Evolutionary conservation across 164 flowering plant species (phyloP), one percentile per base, ranked within the genome.

Genomic region (Piper betle): DNA sequence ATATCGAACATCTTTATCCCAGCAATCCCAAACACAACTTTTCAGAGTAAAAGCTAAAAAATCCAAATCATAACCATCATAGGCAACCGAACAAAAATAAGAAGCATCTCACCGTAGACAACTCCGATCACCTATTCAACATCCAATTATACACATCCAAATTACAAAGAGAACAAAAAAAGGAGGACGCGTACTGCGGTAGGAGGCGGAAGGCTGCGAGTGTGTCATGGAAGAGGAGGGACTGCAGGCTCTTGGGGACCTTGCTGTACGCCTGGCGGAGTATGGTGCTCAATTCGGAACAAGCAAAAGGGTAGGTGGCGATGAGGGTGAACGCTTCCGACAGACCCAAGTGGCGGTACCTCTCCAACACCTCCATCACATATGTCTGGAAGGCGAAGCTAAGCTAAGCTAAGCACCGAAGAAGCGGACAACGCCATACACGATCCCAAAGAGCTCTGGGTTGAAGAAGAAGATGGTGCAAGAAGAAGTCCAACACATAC

Each of bases 141-240:
- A 18, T 52, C 54, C n/a, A 52, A 52, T 18, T 52, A 52, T 2
- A 16, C 54, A 52, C 54, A 13, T 52, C 9, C 54, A 3, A 16
- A 12, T 52, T 3, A 9, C 12, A 12, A 41, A 55, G 65, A 16
- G 52, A 58, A 3, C 37, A 9, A 48, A 11, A 33, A 62, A 56
- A n/a, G 6, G 50, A 55, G 57, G 43, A 61, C 17, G 50, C 63
- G 16, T n/a, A 69, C 80, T 67, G 42, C 38, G 98, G 87, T 64
- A 88, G 89, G 64, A 81, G 78, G 53, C 81, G 83, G 62, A 89
- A 85, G 63, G 96, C 93, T 41, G 78, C 10, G 66, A 92, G 78
- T 66, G 80, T 70, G 71, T 89, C 88, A 13, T 84, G 78, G 69
- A 85, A 81, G 73, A 92, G 64, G 63, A 79, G 65, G 18, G 86